Evolutionary conservation across 176 grass and related monocot genomes (phyloP).

Genomic region (Triticum urartu): DNA sequence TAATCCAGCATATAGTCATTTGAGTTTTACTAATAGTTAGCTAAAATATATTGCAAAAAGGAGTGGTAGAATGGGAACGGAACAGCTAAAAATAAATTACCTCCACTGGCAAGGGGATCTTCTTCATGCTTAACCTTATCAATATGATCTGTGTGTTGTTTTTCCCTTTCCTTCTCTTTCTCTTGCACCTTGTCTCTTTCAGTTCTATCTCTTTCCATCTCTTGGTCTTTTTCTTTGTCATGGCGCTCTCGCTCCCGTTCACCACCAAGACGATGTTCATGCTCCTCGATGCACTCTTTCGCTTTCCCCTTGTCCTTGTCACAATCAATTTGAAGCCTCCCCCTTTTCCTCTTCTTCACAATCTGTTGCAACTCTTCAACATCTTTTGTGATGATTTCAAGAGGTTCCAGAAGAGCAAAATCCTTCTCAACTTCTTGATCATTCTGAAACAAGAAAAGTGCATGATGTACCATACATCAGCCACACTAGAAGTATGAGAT

Average conservation of each 20-base stretch:
- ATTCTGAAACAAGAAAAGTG: conserved; percentile 47
- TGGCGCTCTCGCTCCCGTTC: conserved; percentile 65
- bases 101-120: conserved; percentile 50
- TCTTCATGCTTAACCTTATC: conserved; percentile 74
- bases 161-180: conserved; percentile 65
- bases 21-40: conserved; percentile 1
- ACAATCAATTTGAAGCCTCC: conserved; percentile 54
- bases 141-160: conserved; percentile 45
- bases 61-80: conserved; percentile 2
- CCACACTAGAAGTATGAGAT: conserved; percentile 3
- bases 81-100: conserved; percentile 46
- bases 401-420: conserved; percentile 87
- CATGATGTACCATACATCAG: conserved; percentile 18
- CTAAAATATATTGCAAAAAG: conserved; percentile 9
- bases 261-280: conserved; percentile 43
- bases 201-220: conserved; percentile 58
- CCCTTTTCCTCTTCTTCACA: conserved; percentile 75
- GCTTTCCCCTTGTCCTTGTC: conserved; percentile 76
- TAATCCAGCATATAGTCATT: neutral
- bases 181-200: conserved; percentile 56
- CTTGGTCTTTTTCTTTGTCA: conserved; percentile 71
- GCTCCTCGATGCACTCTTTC: conserved; percentile 50
- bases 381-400: conserved; percentile 96
- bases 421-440: conserved; percentile 71
- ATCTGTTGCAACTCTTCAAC: conserved; percentile 84